Conservation (phyloP, 2,329 filamentous ascomycete species). For the Colletotrichum australisinense region DNA sequence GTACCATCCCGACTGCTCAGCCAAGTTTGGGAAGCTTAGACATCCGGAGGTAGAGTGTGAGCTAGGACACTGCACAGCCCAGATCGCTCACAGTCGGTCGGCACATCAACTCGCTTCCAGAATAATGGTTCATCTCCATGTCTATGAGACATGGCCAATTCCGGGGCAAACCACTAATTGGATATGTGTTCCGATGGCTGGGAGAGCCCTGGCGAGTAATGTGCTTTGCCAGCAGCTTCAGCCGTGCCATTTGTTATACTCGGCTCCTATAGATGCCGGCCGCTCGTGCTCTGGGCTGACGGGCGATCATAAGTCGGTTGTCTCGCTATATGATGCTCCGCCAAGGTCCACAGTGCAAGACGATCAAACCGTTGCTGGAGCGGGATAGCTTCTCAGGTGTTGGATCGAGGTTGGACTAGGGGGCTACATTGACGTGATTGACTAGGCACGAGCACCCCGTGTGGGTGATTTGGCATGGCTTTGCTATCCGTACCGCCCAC, state of each 20-base stretch:
- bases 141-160: conserved; percentile 15
- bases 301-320: conserved; percentile 35
- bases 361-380: conserved; percentile 29
- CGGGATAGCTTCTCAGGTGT: conserved; percentile 6
- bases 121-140: conserved; percentile 15
- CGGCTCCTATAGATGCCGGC: conserved; percentile 5
- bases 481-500: conserved; percentile 1
- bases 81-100: not conserved
- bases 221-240: not conserved
- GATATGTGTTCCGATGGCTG: not conserved
- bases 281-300: conserved; percentile 15
- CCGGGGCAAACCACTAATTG: not conserved
- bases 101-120: conserved; percentile 9
- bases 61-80: too few relatives aligned
- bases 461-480: conserved; percentile 1
- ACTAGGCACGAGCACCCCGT: not conserved
- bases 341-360: conserved; percentile 9
- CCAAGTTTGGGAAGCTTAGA: too few relatives aligned
- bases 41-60: too few relatives aligned
- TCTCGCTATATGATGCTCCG: conserved; percentile 34
- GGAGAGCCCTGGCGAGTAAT: conserved; percentile 2
- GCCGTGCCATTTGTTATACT: not conserved
- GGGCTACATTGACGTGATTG: conserved; percentile 4
- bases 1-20: too few relatives aligned
- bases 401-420: conserved; percentile 17